Percentiles rank a stretch among this genome's conserved stretches.
Evolutionary conservation across 768 basidiomycete genomes (phyloP).

Genomic region (Hericium rajendrae): DNA sequence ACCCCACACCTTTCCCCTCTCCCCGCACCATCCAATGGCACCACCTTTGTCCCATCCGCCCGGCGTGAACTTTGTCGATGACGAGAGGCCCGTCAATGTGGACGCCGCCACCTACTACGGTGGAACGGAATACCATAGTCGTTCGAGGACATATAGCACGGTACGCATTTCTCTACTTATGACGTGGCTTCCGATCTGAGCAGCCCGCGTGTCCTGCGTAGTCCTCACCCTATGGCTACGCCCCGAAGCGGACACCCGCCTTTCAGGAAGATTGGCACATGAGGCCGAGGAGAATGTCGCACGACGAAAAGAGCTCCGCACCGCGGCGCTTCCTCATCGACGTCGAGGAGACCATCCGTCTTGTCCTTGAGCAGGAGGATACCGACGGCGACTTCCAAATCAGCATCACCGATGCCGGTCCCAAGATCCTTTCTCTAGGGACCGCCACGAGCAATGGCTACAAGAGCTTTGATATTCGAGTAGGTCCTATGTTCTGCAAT

Average conservation of each 20-base stretch:
- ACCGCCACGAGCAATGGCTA: constrained; percentile 97
- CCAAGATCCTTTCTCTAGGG: constrained; percentile 91
- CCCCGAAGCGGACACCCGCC: constrained; percentile 54
- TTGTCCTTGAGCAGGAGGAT: constrained; percentile 95
- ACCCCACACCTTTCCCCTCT: neutral
- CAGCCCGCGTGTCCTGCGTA: constrained; percentile 1
- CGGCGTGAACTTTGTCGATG: constrained; percentile 58
- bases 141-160: constrained; percentile 81
- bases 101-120: constrained; percentile 83
- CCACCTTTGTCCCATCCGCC: constrained; percentile 57
- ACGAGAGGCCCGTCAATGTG: constrained; percentile 42
- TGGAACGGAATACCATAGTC: constrained; percentile 65
- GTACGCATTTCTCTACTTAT: constrained; percentile 33
- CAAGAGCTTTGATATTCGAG: constrained; percentile 94
- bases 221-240: constrained; percentile 13
- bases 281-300: constrained; percentile 75
- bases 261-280: constrained; percentile 73
- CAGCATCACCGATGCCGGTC: constrained; percentile 91
- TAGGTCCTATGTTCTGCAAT: constrained; percentile 24
- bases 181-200: neutral
- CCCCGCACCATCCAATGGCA: constrained; percentile 35
- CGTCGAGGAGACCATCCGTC: constrained; percentile 94
- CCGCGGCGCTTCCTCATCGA: constrained; percentile 92
- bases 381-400: constrained; percentile 97
- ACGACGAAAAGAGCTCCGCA: constrained; percentile 80